Evolutionary conservation across 495 filamentous ascomycete species (phyloP).

Genomic region (Recurvomyces mirabilis): DNA sequence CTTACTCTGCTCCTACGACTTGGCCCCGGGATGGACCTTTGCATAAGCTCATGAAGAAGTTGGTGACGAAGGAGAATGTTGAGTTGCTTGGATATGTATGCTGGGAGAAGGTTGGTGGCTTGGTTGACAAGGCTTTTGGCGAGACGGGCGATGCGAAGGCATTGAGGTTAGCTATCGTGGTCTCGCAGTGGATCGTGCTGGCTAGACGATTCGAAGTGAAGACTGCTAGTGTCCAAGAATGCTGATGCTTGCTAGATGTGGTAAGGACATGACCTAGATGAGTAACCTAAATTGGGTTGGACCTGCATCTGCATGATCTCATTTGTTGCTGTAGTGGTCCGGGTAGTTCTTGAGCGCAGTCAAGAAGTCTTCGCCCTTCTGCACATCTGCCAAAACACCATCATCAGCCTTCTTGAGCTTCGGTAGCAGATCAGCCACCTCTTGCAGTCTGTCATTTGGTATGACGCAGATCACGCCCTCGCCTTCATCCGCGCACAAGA

Average conservation of each 20-base stretch:
- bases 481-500: conserved; percentile 49
- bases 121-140: conserved; percentile 29
- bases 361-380: conserved; percentile 42
- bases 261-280: no score
- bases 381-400: conserved; percentile 48
- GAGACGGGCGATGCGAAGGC: conserved; percentile 14
- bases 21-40: conserved; percentile 31
- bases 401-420: conserved; percentile 48
- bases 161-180: conserved; percentile 17
- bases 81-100: conserved; percentile 37
- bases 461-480: conserved; percentile 53
- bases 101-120: conserved; percentile 22
- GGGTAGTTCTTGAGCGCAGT: conserved; percentile 44
- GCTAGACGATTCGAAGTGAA: conserved; percentile 20
- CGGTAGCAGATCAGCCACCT: conserved; percentile 36
- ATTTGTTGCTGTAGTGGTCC: conserved; percentile 2
- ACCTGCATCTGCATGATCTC: no score
- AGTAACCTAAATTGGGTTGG: not conserved
- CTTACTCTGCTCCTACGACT: conserved; percentile 32
- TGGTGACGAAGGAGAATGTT: conserved; percentile 34
- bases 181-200: conserved; percentile 23
- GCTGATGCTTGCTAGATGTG: no score
- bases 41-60: conserved; percentile 25
- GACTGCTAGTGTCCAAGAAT: conserved; percentile 3
- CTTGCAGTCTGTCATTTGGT: conserved; percentile 33